Evolutionary conservation across 441 rosid species (phyloP).

Genomic region (Melastoma candidum): DNA sequence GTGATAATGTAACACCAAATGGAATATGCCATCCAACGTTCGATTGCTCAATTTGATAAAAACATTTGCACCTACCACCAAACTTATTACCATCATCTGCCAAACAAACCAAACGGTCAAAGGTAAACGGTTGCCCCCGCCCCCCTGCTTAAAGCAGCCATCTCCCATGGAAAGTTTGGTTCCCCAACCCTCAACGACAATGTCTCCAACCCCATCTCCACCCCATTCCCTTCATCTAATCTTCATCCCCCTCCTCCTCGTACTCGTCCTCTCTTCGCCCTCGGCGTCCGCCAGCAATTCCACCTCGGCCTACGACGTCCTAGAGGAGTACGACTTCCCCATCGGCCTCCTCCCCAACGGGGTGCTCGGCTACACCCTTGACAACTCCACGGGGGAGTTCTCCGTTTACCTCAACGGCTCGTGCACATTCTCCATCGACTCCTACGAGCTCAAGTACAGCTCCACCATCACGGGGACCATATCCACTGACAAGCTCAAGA

Average conservation of each 20-base stretch:
- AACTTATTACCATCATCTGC: too few species aligned
- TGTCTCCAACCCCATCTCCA: constrained; percentile 2
- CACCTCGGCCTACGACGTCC: constrained; percentile 31
- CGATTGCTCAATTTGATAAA: too few species aligned
- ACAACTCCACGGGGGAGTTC: constrained; percentile 37
- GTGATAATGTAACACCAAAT: too few species aligned
- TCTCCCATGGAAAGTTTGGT: neutral
- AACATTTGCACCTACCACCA: too few species aligned
- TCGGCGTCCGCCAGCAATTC: constrained; percentile 4
- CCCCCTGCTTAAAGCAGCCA: too few species aligned
- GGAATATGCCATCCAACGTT: too few species aligned
- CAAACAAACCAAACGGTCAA: too few species aligned
- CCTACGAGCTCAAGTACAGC: constrained; percentile 41
- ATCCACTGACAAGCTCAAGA: constrained; percentile 29
- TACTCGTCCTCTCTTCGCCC: constrained; percentile 1
- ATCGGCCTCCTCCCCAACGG: constrained; percentile 40
- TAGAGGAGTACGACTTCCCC: constrained; percentile 37
- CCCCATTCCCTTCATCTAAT: constrained; percentile 12
- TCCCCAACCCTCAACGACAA: neutral
- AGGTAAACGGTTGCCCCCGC: too few species aligned
- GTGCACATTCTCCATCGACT: constrained; percentile 34
- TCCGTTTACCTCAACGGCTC: constrained; percentile 20
- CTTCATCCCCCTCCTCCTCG: constrained; percentile 14
- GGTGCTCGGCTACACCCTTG: constrained; percentile 29
- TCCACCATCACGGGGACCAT: constrained; percentile 36